A percentile compares a stretch with the other conserved stretches of the same genome.
Evolutionary conservation across 441 rosid genomes (phyloP).

Genomic region (Adansonia madagascariensis): DNA sequence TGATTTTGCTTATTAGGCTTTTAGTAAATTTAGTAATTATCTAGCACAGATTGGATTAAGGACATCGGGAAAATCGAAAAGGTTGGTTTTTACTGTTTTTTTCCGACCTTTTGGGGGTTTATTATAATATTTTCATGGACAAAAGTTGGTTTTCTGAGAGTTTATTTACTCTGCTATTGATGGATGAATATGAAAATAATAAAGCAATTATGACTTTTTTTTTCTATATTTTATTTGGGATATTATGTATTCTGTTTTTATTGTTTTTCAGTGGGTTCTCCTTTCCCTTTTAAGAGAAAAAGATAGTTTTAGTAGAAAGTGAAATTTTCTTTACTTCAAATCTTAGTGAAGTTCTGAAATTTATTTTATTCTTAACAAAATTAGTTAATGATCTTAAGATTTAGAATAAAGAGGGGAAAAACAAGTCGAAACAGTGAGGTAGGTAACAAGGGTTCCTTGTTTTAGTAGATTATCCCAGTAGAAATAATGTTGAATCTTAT

Average conservation of each 20-base stretch:
- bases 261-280: background rate
- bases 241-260: background rate
- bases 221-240: background rate
- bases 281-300: background rate
- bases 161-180: background rate
- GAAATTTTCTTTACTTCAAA: background rate
- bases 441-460: background rate
- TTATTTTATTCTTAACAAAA: background rate
- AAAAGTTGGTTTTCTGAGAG: background rate
- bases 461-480: background rate
- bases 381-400: background rate
- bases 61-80: background rate
- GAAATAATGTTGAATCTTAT: background rate
- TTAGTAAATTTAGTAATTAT: background rate
- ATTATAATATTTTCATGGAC: background rate
- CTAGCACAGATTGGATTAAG: background rate
- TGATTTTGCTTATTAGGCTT: background rate
- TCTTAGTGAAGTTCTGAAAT: background rate
- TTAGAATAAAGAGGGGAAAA: background rate
- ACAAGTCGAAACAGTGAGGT: background rate
- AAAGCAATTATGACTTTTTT: background rate
- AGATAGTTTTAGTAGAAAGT: background rate
- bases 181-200: background rate
- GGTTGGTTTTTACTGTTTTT: slow-evolving; percentile 7
- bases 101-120: background rate